These are phyloP conservation scores for Odonthalia washingtoniensis DNA, from an alignment of 31 red algal genomes.

Conservation along the genomic window DNA sequence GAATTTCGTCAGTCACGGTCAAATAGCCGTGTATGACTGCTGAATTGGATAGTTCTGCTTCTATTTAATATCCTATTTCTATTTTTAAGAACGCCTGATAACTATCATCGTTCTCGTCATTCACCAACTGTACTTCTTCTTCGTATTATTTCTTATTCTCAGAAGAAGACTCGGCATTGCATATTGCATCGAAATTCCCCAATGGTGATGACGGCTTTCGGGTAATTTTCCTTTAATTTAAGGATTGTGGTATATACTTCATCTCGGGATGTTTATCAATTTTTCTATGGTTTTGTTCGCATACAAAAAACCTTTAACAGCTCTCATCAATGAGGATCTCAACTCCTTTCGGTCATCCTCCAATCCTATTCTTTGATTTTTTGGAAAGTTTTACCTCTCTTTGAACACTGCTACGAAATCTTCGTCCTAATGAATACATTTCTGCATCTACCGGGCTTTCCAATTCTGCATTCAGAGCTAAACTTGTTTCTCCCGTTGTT, in stretches of 20 bases:
- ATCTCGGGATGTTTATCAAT: not conserved
- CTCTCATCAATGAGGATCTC: not conserved
- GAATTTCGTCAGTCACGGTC: not conserved
- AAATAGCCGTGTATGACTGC: conserved; percentile 16
- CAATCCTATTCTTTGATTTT: too few species aligned
- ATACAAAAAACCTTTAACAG: conserved; percentile 5
- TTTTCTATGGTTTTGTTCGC: not conserved
- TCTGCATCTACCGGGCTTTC: too few species aligned
- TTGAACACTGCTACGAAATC: too few species aligned
- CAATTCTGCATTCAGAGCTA: too few species aligned
- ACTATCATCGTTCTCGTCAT: not conserved
- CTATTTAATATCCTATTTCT: not conserved
- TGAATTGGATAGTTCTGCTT: not conserved
- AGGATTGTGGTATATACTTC: not conserved
- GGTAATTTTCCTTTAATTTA: not conserved
- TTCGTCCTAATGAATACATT: too few species aligned
- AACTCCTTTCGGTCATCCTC: too few species aligned
- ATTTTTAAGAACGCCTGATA: not conserved
- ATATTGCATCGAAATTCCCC: not conserved
- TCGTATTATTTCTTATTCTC: not conserved
- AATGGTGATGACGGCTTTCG: not conserved
- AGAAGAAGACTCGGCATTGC: not conserved
- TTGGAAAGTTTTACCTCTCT: too few species aligned
- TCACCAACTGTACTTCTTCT: not conserved
- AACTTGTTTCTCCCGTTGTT: too few species aligned